Percentiles rank a stretch among this genome's conserved stretches.
Evolutionary conservation across 1,139 yeast species (phyloP).

Genomic region (Sugiyamaella xylanicola): DNA sequence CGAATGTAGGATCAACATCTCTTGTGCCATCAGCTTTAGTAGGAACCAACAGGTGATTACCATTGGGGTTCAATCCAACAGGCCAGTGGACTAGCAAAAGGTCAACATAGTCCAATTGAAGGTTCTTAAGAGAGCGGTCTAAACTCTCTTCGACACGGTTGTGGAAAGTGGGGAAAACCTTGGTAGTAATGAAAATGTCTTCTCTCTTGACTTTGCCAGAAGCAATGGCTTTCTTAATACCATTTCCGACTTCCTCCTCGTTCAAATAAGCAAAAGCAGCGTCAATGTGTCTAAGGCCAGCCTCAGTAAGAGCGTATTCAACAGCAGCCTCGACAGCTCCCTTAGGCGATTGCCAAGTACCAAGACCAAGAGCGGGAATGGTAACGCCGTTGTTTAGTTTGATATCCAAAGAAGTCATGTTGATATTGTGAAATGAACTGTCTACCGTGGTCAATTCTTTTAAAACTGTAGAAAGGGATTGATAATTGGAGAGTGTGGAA

Average conservation of each 20-base stretch:
- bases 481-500: neutral
- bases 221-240: conserved; percentile 53
- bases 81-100: conserved; percentile 91
- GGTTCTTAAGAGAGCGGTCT: conserved; percentile 60
- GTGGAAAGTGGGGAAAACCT: conserved; percentile 72
- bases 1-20: conserved; percentile 54
- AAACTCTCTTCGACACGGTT: conserved; percentile 61
- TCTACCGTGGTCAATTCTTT: too few relatives aligned
- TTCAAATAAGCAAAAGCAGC: conserved; percentile 71
- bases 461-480: neutral
- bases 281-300: conserved; percentile 79
- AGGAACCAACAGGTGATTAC: conserved; percentile 48
- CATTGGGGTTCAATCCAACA: conserved; percentile 51
- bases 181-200: conserved; percentile 76
- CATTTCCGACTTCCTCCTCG: conserved; percentile 65
- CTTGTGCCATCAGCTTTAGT: conserved; percentile 49
- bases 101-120: conserved; percentile 81
- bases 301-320: conserved; percentile 57
- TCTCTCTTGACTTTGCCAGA: conserved; percentile 70
- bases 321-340: conserved; percentile 63
- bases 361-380: conserved; percentile 73
- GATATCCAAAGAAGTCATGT: conserved; percentile 32
- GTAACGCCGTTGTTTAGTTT: conserved; percentile 61
- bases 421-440: conserved; percentile 1
- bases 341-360: conserved; percentile 73